Base-by-base conservation (phyloP, 441 rosid species). In the Populus hybrid region DNA sequence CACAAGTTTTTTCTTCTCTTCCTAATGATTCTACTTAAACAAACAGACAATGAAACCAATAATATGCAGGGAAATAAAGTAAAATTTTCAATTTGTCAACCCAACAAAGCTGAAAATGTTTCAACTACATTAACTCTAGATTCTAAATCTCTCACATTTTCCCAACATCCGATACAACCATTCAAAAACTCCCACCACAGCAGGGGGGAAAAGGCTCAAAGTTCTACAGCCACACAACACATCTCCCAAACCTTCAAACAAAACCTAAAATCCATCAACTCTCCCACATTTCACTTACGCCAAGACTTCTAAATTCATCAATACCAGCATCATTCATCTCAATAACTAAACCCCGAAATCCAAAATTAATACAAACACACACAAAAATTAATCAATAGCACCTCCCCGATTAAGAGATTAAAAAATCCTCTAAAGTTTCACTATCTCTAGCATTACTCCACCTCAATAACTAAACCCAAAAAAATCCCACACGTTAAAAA, bases 401-500 rank as follows among this genome's bases (percentile, higher is more conserved):
- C 50, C 50, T 40, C 50, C 10, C 50, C 50, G 50, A 40, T 40
- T 40, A 5, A 10, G 50, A 40, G 50, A 40, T 16, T 40, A 40
- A 40, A 10, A 4, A 40, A 40, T 10, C 3, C 3, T 10, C 50
- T 40, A 40, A 40, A 12, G 3, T 12, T 10, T 40, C 50, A 40
- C 3, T 40, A 40, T 40, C 50, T 40, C 50, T 40, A 40, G 14
- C 50, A 40, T 46, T 46, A 12, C 14, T 23, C 66, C 10, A 23
- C 10, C 63, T 40, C 24, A 32, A 73, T 50, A 57, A n/a, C 35
- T 6, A 63, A 65, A 35, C 65, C 16, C 57, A 2, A 69, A 38
- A 28, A 30, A 61, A 71, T 1, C 42, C 72, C 64, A 67, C 66
- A 70, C 73, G 61, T 35, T 71, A 75, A 61, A 75, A 63, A 61